These are phyloP conservation scores for Hypomyces perniciosus DNA, from an alignment of 2,329 filamentous ascomycete genomes.

Conservation along the genomic window DNA sequence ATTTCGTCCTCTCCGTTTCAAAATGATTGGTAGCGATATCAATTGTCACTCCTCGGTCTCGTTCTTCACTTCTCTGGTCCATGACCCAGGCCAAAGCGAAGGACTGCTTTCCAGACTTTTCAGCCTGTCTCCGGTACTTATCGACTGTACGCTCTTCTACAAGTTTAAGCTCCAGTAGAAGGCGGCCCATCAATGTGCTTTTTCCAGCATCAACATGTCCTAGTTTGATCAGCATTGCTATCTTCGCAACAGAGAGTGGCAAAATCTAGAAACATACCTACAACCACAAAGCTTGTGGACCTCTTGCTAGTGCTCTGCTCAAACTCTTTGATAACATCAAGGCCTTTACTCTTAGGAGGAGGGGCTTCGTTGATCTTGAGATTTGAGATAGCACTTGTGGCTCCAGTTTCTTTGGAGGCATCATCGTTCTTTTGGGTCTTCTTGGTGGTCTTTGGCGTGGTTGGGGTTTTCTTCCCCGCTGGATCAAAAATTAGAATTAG, in stretches of 20 bases:
- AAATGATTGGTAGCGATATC: slow-evolving; percentile 95
- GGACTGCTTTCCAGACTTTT: slow-evolving; percentile 87
- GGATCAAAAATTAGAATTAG: slow-evolving; percentile 46
- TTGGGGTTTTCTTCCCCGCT: slow-evolving; percentile 49
- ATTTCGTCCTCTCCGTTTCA: slow-evolving; percentile 77
- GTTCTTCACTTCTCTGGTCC: slow-evolving; percentile 85
- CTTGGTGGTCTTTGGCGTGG: slow-evolving; percentile 21
- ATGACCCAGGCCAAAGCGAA: slow-evolving; percentile 97
- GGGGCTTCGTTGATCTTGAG: slow-evolving; percentile 47
- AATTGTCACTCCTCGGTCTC: slow-evolving; percentile 86
- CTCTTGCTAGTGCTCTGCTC: slow-evolving; percentile 70
- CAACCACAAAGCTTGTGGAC: slow-evolving; percentile 84
- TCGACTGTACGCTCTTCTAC: slow-evolving; percentile 85
- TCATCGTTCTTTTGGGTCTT: slow-evolving; percentile 35
- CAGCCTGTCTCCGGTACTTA: slow-evolving; percentile 80
- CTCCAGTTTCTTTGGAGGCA: slow-evolving; percentile 19
- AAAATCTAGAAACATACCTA: slow-evolving; percentile 53
- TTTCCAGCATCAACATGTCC: slow-evolving; percentile 97
- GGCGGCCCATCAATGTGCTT: slow-evolving; percentile 93
- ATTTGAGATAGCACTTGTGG: slow-evolving; percentile 26
- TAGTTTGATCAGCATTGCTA: slow-evolving; percentile 29
- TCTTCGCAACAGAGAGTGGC: not conserved
- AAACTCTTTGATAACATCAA: slow-evolving; percentile 79
- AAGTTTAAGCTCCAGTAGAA: slow-evolving; percentile 81
- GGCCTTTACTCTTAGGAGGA: slow-evolving; percentile 64